Evolutionary conservation across 306 rosid species (phyloP).

Genomic region (Dalbergia cultrata): DNA sequence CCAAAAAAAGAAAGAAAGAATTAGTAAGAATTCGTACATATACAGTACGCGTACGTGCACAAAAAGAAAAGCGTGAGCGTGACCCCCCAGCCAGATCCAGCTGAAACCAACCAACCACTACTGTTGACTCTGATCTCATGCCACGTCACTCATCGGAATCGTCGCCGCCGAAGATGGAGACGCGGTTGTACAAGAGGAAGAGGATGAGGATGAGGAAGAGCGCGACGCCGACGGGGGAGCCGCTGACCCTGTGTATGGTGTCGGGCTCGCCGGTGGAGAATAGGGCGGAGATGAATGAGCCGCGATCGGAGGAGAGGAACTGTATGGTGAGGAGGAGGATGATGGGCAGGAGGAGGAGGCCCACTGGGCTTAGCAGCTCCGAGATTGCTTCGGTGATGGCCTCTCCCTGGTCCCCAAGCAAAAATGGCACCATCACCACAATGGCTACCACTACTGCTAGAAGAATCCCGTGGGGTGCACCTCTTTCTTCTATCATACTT

Average conservation of each 20-base stretch:
- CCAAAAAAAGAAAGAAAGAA: neutral
- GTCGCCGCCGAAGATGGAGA: conserved; percentile 81
- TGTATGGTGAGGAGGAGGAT: conserved; percentile 86
- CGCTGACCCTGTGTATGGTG: conserved; percentile 78
- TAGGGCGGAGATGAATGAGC: conserved; percentile 70
- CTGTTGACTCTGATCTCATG: no score
- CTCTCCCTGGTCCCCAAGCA: conserved; percentile 78
- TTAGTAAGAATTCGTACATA: neutral
- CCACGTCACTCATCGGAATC: conserved; percentile 68
- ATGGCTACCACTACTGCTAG: conserved; percentile 71
- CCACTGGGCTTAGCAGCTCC: conserved; percentile 81
- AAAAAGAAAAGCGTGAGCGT: neutral
- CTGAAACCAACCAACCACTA: neutral
- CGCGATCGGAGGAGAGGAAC: conserved; percentile 90
- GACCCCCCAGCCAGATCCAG: conserved; percentile 44
- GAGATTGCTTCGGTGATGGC: conserved; percentile 79
- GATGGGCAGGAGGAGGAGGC: conserved; percentile 86
- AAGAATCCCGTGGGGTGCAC: conserved; percentile 80
- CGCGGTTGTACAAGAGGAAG: conserved; percentile 71
- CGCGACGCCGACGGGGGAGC: conserved; percentile 92
- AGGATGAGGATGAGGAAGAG: conserved; percentile 70
- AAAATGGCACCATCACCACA: conserved; percentile 67
- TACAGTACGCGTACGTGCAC: neutral
- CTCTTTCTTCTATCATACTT: conserved; percentile 59
- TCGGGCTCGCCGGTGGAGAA: conserved; percentile 91